Conservation (phyloP, 129 eudicot genomes). For the Tanacetum coccineum region DNA sequence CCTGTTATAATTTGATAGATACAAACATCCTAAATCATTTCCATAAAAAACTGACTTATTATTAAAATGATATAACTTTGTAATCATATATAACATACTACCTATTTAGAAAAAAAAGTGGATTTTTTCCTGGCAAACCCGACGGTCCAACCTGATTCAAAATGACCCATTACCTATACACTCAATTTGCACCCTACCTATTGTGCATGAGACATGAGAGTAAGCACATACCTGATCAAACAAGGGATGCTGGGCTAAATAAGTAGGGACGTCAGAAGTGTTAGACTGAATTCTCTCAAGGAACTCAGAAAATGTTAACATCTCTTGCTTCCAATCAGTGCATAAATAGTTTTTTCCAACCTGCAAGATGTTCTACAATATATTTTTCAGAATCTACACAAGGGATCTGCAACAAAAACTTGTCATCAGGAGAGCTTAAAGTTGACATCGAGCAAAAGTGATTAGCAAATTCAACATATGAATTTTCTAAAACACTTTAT, state of each 20-base stretch:
- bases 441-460: conserved; percentile 3
- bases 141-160: not conserved
- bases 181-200: conserved; percentile 12
- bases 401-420: conserved; percentile 28
- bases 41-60: not conserved
- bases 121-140: not conserved
- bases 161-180: not conserved
- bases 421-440: conserved; percentile 24
- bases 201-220: conserved; percentile 24
- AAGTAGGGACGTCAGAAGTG: conserved; percentile 52
- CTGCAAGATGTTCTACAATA: conserved; percentile 44
- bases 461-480: not conserved
- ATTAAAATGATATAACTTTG: not conserved
- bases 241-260: conserved; percentile 96
- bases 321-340: conserved; percentile 94
- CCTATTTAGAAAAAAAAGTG: not conserved
- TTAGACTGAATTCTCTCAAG: conserved; percentile 77
- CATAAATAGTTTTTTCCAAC: conserved; percentile 89
- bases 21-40: not conserved
- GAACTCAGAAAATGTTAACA: conserved; percentile 83
- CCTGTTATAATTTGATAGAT: too few species aligned
- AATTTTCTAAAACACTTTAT: conserved; percentile 1
- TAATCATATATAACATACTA: conserved; percentile 6
- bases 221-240: conserved; percentile 88
- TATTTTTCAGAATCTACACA: conserved; percentile 30